Evolutionary conservation across 2,329 filamentous ascomycete species (phyloP), one percentile per base, ranked within the genome.

Genomic region (Blumeria hordei): DNA sequence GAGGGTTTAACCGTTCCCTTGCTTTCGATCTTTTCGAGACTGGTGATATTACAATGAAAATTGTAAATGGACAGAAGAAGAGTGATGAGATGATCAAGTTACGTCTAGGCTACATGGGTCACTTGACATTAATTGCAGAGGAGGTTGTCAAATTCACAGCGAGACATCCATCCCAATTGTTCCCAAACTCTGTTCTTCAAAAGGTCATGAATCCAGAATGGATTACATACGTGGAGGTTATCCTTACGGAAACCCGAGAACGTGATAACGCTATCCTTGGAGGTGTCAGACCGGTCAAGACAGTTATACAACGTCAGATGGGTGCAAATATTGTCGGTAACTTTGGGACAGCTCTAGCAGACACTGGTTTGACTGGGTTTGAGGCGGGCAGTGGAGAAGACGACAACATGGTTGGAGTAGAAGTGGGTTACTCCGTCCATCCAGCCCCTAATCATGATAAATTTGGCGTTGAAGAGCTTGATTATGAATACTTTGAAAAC

Each of bases 111-210:
- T 98, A 96, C 70, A 98, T 98, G 88, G 92, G 92, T 3, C 92
- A 98, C 67, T 73, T 98, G 53, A 98, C 92, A 0, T 76, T 98
- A 33, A 95, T 98, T 57, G 90, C 92, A 34, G 92, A 98, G 68
- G 92, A 98, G 68, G 92, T 98, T 16, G 88, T 96, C 65, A 98
- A 96, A 69, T 96, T 98, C 65, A 94, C 88, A 37, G 92, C 95
- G 68, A 80, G 92, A 55, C 86, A 95, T 67, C 84, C 90, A 3
- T 84, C 88, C 0, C 88, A 96, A 68, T 72, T 90, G 18, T 74
- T 96, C 9, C 92, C 88, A 0, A 82, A 86, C 58, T 74, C 76
- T 11, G 87, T 98, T 2, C 74, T 94, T 60, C 85, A 94, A 62
- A 86, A 83, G 62, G 87, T 96, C 52, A 85, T 92, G 73, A 83